phyloP scores from a whole-genome alignment of 2,329 filamentous ascomycete species.

The Venturia nashicola region DNA sequence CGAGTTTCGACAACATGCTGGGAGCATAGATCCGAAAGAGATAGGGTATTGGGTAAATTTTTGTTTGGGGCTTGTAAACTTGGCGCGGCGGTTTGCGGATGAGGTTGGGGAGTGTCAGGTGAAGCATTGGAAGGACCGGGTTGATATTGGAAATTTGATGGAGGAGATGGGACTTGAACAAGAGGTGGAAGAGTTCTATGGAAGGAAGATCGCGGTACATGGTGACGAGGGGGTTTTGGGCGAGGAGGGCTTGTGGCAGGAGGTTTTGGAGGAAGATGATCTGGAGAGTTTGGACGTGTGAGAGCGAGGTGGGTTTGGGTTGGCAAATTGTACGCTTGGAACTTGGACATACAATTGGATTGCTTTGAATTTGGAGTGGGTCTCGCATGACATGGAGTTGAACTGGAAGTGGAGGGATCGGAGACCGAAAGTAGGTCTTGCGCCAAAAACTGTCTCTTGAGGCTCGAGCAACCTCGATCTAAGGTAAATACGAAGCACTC shows the following conservation, averaged over 20 bases:
- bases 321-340: background rate
- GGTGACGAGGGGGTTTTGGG: background rate
- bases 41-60: slow-evolving; percentile 12
- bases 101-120: slow-evolving; percentile 8
- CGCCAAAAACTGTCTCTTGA: background rate
- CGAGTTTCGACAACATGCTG: slow-evolving; percentile 14
- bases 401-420: background rate
- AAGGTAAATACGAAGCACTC: background rate
- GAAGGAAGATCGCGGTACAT: slow-evolving; percentile 6
- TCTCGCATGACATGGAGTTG: background rate
- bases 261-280: background rate
- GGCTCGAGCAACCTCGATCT: background rate
- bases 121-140: slow-evolving; percentile 12
- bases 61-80: slow-evolving; percentile 11
- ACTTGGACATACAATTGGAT: background rate
- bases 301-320: background rate
- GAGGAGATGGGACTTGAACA: slow-evolving; percentile 13
- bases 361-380: background rate
- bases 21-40: slow-evolving; percentile 9
- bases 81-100: slow-evolving; percentile 11
- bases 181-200: slow-evolving; percentile 11
- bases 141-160: slow-evolving; percentile 14
- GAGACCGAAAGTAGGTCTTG: background rate
- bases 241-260: background rate
- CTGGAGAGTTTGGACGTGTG: background rate